Base-by-base conservation (phyloP, 2,329 filamentous ascomycete genomes). In the Ploettnerulaceae sp. region DNA sequence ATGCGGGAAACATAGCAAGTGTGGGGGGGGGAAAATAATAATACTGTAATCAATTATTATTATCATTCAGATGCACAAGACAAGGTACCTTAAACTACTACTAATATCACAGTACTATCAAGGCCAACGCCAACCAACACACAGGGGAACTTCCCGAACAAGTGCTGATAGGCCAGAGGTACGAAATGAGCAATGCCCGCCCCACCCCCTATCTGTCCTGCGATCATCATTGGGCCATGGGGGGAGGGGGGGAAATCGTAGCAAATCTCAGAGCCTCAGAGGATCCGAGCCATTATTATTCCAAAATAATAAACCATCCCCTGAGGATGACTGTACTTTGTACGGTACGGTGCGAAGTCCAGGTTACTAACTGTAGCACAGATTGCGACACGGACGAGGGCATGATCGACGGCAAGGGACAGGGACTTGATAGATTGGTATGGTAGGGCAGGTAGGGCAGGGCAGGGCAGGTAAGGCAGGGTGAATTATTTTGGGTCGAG, bases 301-400 rank as follows among this genome's bases (percentile, higher is more conserved):
- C n/a, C n/a, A n/a, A 31, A 37, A 36, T 29, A 45, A 45, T 36
- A 36, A 36, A 36, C 5, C 15, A 33, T 24, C 32, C 44, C 49
- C 26, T 47, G 33, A 41, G 36, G 45, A 25, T 42, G 34, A 37
- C 25, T 26, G 24, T n/a, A n/a, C n/a, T n/a, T n/a, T n/a, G n/a
- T n/a, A n/a, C n/a, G n/a, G n/a, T n/a, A n/a, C n/a, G n/a, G n/a
- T n/a, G n/a, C n/a, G n/a, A n/a, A n/a, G n/a, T n/a, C n/a, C n/a
- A n/a, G n/a, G n/a, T n/a, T n/a, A n/a, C n/a, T n/a, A n/a, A n/a
- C n/a, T n/a, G n/a, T n/a, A n/a, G n/a, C n/a, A n/a, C n/a, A 50
- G 21, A 48, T 49, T 52, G 31, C 45, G 36, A n/a, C n/a, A 52
- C 47, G 48, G 48, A 38, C 34, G 5, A 25, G 36, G 22, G 28